phyloP scores from a whole-genome alignment of 1,284 basidiomycete genomes.

The Irpex lacteus region DNA sequence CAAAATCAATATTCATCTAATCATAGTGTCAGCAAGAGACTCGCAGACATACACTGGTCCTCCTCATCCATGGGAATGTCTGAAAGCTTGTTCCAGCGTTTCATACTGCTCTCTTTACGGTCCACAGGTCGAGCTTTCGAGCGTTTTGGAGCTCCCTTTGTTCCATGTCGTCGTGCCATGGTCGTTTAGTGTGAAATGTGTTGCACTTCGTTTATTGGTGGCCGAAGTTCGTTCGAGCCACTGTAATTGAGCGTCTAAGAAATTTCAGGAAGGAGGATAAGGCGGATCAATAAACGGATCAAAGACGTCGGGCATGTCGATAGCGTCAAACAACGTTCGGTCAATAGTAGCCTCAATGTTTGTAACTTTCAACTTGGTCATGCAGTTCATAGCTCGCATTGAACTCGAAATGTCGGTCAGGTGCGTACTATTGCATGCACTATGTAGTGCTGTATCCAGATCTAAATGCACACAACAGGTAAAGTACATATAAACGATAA shows the following conservation, averaged over 20 bases:
- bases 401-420: no score
- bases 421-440: no score
- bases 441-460: neutral
- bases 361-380: neutral
- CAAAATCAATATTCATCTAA: neutral
- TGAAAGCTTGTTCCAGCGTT: constrained; percentile 59
- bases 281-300: neutral
- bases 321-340: no score
- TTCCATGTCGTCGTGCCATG: constrained; percentile 32
- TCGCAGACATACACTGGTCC: constrained; percentile 58
- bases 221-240: neutral
- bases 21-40: constrained; percentile 13
- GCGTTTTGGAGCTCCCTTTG: constrained; percentile 23
- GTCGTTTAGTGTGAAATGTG: neutral
- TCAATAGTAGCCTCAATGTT: neutral
- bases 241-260: constrained; percentile 1
- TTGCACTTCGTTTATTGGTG: neutral
- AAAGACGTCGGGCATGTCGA: neutral
- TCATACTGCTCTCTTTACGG: constrained; percentile 48
- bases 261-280: neutral
- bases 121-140: constrained; percentile 45
- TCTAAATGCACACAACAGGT: neutral
- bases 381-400: neutral
- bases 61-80: constrained; percentile 76
- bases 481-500: no score